Evolutionary conservation across 345 rosid genomes (phyloP).

Genomic region (Arabis alpina): DNA sequence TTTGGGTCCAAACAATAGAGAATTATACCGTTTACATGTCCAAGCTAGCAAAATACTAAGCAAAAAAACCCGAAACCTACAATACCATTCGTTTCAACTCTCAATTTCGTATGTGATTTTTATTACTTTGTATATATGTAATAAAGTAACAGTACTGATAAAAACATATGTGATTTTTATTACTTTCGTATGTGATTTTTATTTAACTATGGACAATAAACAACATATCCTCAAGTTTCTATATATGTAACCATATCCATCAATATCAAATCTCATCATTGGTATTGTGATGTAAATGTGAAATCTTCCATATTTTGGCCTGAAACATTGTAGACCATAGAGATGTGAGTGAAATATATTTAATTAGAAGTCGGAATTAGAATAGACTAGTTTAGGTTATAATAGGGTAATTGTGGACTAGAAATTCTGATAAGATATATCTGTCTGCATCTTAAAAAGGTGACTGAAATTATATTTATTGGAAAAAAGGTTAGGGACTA

Average conservation of each 20-base stretch:
- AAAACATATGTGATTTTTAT: neutral
- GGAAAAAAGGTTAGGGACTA: constrained; percentile 12
- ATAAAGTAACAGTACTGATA: too few species aligned
- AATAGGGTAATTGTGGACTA: constrained; percentile 21
- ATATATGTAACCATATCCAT: constrained; percentile 1
- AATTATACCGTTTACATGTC: neutral
- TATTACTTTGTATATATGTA: neutral
- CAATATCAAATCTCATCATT: constrained; percentile 8
- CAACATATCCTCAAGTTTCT: neutral
- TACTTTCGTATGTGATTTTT: neutral
- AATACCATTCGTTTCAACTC: neutral
- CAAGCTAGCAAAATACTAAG: neutral
- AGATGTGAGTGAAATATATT: neutral
- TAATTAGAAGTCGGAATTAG: constrained; percentile 5
- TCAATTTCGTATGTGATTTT: neutral
- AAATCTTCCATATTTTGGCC: constrained; percentile 7
- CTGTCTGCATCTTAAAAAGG: constrained; percentile 37
- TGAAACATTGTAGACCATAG: constrained; percentile 5
- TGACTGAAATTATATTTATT: constrained; percentile 28
- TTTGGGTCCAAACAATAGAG: neutral
- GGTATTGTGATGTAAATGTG: constrained; percentile 12
- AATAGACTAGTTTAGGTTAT: constrained; percentile 9
- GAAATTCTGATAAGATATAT: constrained; percentile 16
- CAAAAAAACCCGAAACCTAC: constrained; percentile 1
- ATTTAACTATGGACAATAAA: neutral